These are phyloP conservation scores for Colletotrichum karsti DNA, from an alignment of 2,329 filamentous ascomycete genomes.

Conservation along the genomic window DNA sequence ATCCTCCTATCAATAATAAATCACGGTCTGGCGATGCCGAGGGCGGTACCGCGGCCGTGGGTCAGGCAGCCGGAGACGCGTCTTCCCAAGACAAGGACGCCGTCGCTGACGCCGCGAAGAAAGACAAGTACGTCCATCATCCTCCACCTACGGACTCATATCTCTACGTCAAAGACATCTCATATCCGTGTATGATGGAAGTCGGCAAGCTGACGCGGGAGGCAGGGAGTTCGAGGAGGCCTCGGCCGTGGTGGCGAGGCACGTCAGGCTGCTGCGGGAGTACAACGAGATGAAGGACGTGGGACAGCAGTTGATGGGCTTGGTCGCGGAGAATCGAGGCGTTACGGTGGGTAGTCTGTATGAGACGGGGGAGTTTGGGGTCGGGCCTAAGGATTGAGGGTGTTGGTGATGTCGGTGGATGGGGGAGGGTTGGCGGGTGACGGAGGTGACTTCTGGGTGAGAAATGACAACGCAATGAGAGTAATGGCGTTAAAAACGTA, in stretches of 20 bases:
- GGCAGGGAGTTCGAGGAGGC: conserved; percentile 18
- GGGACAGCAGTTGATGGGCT: conserved; percentile 46
- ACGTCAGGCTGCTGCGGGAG: conserved; percentile 34
- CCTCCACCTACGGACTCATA: neutral
- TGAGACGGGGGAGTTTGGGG: conserved; percentile 38
- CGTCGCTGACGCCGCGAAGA: neutral
- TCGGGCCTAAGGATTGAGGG: conserved; percentile 35
- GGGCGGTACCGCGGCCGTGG: fast-evolving
- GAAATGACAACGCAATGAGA: no score
- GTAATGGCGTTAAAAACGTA: no score
- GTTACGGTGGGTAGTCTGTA: conserved; percentile 42
- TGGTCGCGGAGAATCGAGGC: conserved; percentile 45
- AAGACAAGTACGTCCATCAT: neutral
- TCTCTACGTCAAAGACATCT: no score
- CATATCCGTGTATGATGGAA: neutral
- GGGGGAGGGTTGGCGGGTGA: neutral
- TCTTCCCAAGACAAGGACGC: fast-evolving
- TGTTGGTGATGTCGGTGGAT: neutral
- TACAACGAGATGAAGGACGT: conserved; percentile 50
- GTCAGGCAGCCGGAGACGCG: neutral
- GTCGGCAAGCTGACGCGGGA: fast-evolving
- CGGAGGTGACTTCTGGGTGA: no score
- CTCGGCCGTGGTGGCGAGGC: conserved; percentile 7
- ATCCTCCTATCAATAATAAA: neutral
- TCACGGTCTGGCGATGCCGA: neutral